Conservation (phyloP, 768 basidiomycete genomes). For the Peribolospora kevripleyi region DNA sequence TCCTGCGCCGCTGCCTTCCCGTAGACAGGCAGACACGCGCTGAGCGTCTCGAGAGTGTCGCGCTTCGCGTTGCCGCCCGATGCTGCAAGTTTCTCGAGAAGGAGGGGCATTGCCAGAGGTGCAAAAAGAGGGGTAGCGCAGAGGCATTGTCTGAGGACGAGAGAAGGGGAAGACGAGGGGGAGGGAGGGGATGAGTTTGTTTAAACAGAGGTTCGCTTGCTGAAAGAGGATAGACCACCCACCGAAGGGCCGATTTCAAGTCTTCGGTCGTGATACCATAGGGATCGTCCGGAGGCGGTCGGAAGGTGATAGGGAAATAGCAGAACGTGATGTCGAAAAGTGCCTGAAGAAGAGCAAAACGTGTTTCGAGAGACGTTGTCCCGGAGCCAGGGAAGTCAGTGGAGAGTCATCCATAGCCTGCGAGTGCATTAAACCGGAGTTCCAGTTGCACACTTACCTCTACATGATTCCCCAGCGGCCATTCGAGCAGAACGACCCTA, state of each 20-base stretch:
- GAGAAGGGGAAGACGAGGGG: slow-evolving; percentile 2
- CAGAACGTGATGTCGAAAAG: slow-evolving; percentile 90
- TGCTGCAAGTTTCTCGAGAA: slow-evolving; percentile 71
- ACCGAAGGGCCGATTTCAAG: slow-evolving; percentile 45
- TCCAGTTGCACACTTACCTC: slow-evolving; percentile 34
- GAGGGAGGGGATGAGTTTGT: not conserved
- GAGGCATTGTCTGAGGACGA: slow-evolving; percentile 35
- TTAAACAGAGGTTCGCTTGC: not conserved
- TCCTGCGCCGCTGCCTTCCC: slow-evolving; percentile 37
- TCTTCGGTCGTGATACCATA: slow-evolving; percentile 78
- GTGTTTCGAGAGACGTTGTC: not conserved
- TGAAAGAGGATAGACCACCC: not conserved
- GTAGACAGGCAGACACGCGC: slow-evolving; percentile 58
- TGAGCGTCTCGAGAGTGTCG: slow-evolving; percentile 60
- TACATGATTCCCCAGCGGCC: slow-evolving; percentile 45
- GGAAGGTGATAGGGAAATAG: slow-evolving; percentile 94
- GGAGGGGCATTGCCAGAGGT: slow-evolving; percentile 55
- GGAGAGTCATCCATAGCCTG: not conserved
- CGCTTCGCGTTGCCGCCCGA: slow-evolving; percentile 61
- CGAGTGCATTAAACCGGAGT: not conserved
- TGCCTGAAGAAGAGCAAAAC: slow-evolving; percentile 28
- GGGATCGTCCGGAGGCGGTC: slow-evolving; percentile 77
- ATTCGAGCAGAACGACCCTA: slow-evolving; percentile 64
- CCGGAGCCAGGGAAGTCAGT: not conserved
- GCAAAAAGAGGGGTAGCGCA: slow-evolving; percentile 61